Evolutionary conservation across 768 basidiomycete genomes (phyloP).

Genomic region (Aureoboletus auriporus): DNA sequence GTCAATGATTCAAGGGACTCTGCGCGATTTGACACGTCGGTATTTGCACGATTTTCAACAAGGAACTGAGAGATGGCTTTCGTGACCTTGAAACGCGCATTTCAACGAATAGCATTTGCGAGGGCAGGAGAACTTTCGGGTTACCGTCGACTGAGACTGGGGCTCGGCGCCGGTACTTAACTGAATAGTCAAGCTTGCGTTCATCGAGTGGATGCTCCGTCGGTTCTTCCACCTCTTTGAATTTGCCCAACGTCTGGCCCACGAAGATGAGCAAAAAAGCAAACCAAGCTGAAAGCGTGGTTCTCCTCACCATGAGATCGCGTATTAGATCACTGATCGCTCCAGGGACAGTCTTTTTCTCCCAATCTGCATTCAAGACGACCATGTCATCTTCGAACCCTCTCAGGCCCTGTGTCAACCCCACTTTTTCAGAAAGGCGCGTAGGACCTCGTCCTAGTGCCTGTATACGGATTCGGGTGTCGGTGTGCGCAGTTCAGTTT

Average conservation of each 20-base stretch:
- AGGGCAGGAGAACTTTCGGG: constrained; percentile 19
- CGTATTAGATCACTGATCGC: constrained; percentile 52
- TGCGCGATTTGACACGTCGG: constrained; percentile 70
- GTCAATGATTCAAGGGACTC: constrained; percentile 65
- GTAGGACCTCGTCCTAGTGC: constrained; percentile 60
- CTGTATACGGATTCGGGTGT: constrained; percentile 44
- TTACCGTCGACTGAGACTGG: constrained; percentile 56
- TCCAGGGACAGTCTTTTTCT: constrained; percentile 49
- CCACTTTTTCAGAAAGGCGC: constrained; percentile 51
- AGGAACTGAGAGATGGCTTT: constrained; percentile 71
- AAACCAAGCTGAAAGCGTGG: background rate
- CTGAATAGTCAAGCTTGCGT: constrained; percentile 61
- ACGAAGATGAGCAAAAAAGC: constrained; percentile 1
- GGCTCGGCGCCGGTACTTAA: constrained; percentile 43
- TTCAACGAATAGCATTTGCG: background rate
- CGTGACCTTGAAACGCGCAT: constrained; percentile 45
- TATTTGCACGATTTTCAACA: constrained; percentile 64
- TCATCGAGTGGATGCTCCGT: constrained; percentile 49
- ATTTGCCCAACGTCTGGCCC: constrained; percentile 28
- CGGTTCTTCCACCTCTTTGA: constrained; percentile 22
- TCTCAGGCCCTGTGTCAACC: constrained; percentile 52
- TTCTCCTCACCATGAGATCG: constrained; percentile 45
- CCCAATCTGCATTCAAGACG: constrained; percentile 65
- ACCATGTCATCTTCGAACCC: constrained; percentile 72
- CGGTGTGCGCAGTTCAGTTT: constrained; percentile 29